Base-by-base conservation (phyloP, 148 eudicot species). In the Chenopodium quinoa region DNA sequence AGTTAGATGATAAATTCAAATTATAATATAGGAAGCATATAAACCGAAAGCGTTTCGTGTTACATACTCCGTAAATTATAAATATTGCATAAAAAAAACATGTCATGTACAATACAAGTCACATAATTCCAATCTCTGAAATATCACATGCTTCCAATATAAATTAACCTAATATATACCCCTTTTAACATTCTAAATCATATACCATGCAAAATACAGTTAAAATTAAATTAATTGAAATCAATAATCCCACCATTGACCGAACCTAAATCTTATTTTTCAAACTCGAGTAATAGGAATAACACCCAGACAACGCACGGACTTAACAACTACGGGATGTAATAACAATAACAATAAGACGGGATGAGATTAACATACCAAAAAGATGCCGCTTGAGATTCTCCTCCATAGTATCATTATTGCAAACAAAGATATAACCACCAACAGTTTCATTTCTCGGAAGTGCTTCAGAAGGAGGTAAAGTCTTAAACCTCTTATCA, bases 351-450 rank as follows among this genome's bases (percentile, higher is more conserved):
- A 75, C 44, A 11, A 4, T 46, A 0, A 19, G 56, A 23, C 27
- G 74, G 22, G 9, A 27, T 29, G 22, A n/a, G 12, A 10, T 1
- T 14, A 20, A 75, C 88, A 74, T 92, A 93, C 98, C 98, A 88
- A 96, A 96, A 68, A 96, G 91, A 78, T 92, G 94, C 71, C 98
- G 85, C 84, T 90, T 85, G 84, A 96, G 91, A 85, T 96, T 94
- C 84, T 96, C 99, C 81, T 93, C 93, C 99, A 96, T 96, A 34
- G 99, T 96, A 85, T 96, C 99, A 84, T 96, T 93, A 85, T 96
- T 96, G 82, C 99, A 96, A 17, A 96, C 98, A 83, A 96, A 96
- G 80, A 96, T 96, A 85, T 96, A 96, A 4, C 99, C 99, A 68
- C 99, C 99, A 44, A 96, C 87, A 0, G 89, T 92, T 77, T 96